A percentile compares a stretch with the other conserved stretches of the same genome.
These are phyloP conservation scores for Lepidium sativum DNA, from an alignment of 345 rosid species.

Conservation along the genomic window DNA sequence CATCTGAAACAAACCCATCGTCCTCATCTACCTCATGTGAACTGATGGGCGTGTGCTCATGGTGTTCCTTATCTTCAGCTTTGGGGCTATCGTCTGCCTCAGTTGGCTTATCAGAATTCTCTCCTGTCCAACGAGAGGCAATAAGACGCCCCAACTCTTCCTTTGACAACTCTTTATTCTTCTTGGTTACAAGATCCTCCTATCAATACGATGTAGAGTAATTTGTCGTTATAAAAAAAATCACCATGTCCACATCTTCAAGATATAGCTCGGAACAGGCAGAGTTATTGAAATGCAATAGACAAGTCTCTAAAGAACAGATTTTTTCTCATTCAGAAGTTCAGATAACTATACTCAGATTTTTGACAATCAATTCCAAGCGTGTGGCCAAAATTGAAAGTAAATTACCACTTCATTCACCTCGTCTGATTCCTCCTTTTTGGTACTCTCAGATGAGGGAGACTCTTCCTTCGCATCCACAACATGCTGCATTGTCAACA, in stretches of 20 bases:
- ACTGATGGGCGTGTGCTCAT: conserved; percentile 39
- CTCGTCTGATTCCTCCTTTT: too few species aligned
- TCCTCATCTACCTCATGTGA: conserved; percentile 43
- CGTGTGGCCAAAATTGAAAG: background rate
- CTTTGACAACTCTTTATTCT: conserved; percentile 61
- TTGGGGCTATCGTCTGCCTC: conserved; percentile 26
- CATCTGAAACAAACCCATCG: conserved; percentile 62
- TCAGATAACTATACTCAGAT: background rate
- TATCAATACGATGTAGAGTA: too few species aligned
- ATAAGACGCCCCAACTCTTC: conserved; percentile 91
- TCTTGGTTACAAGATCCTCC: conserved; percentile 42
- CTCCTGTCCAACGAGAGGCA: conserved; percentile 98
- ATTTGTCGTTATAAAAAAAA: too few species aligned
- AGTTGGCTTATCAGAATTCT: conserved; percentile 41
- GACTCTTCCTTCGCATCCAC: conserved; percentile 27
- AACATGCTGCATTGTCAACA: conserved; percentile 33
- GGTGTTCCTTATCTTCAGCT: conserved; percentile 33
- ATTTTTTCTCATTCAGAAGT: background rate
- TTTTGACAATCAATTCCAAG: background rate
- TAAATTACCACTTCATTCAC: conserved; percentile 31
- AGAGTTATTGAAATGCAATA: conserved; percentile 1
- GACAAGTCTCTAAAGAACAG: background rate
- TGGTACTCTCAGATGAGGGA: too few species aligned
- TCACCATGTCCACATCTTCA: background rate
- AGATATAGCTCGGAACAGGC: background rate